Evolutionary conservation across 768 basidiomycete genomes (phyloP).

Genomic region (Tylopilus balloui): DNA sequence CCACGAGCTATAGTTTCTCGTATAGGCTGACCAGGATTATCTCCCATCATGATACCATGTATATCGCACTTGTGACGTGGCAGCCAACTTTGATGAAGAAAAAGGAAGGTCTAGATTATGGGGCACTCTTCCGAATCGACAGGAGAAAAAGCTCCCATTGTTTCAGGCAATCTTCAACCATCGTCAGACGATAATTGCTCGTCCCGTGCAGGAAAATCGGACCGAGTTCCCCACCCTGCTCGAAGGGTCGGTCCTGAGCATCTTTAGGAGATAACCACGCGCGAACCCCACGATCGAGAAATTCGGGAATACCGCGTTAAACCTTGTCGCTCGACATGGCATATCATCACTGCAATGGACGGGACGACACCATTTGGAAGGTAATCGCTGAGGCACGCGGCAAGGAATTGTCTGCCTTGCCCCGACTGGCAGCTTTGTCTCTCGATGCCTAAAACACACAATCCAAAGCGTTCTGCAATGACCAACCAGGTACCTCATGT

Average conservation of each 20-base stretch:
- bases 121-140: background rate
- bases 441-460: background rate
- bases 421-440: background rate
- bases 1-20: background rate
- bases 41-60: too few species aligned
- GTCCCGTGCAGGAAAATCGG: background rate
- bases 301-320: background rate
- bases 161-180: background rate
- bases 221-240: background rate
- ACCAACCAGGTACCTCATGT: background rate
- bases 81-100: constrained; percentile 1
- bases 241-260: constrained; percentile 10
- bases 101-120: background rate
- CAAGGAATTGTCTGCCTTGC: background rate
- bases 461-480: background rate
- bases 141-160: background rate
- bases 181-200: background rate
- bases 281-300: constrained; percentile 4
- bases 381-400: background rate
- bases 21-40: background rate
- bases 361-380: constrained; percentile 3
- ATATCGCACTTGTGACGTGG: constrained; percentile 20
- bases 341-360: constrained; percentile 1
- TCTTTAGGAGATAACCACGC: background rate
- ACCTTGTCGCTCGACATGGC: background rate